Evolutionary conservation across 305 asterid species (phyloP).

Genomic region (Solanum hybrid): DNA sequence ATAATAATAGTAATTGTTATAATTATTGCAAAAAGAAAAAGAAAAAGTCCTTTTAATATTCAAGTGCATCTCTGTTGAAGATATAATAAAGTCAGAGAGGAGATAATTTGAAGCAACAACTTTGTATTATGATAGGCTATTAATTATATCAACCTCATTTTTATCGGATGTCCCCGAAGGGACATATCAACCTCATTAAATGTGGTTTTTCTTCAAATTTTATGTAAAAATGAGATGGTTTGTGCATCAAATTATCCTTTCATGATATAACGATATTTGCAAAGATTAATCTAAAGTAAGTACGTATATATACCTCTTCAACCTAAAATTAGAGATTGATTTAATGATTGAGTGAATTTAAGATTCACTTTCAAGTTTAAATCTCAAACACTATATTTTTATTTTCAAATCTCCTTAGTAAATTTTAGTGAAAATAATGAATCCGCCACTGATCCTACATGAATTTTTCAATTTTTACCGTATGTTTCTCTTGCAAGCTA

Average conservation of each 20-base stretch:
- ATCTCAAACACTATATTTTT: neutral
- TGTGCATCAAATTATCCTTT: no score
- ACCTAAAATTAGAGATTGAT: no score
- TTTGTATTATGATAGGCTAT: neutral
- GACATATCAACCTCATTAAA: no score
- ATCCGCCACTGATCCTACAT: neutral
- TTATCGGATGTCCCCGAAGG: no score
- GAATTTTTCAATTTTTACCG: neutral
- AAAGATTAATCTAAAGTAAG: no score
- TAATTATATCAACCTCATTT: no score
- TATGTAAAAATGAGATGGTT: neutral
- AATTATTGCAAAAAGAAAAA: neutral
- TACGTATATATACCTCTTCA: no score
- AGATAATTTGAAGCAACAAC: neutral
- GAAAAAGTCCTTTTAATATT: neutral
- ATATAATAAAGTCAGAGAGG: no score
- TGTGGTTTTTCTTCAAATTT: no score
- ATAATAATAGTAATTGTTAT: neutral
- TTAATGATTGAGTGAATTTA: no score
- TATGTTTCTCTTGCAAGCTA: conserved; percentile 49
- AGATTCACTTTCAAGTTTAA: neutral
- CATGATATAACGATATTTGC: fast-evolving
- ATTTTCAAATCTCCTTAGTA: neutral
- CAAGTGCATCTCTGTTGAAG: neutral
- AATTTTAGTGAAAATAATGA: neutral